These are phyloP conservation scores for Talaromyces sp. DNA, from an alignment of 2,329 filamentous ascomycete species.

Conservation along the genomic window DNA sequence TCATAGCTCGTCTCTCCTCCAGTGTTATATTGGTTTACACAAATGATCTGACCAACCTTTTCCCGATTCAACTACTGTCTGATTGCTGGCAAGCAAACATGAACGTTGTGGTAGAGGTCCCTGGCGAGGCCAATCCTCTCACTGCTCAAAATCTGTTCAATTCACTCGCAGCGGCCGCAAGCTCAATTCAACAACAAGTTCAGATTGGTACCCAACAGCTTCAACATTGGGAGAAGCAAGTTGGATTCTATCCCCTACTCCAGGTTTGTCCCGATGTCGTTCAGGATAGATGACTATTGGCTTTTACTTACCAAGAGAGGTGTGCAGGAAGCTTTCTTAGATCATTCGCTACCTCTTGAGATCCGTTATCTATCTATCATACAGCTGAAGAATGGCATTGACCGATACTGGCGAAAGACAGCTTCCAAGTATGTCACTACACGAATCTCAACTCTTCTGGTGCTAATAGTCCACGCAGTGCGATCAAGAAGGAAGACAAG, in stretches of 20 bases:
- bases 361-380: slow-evolving; percentile 87
- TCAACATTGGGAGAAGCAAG: slow-evolving; percentile 64
- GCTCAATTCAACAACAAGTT: slow-evolving; percentile 62
- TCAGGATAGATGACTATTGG: neutral
- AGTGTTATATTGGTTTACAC: no score
- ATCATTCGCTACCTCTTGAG: slow-evolving; percentile 70
- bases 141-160: slow-evolving; percentile 61
- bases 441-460: neutral
- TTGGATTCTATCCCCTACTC: slow-evolving; percentile 63
- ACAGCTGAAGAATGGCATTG: slow-evolving; percentile 93
- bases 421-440: slow-evolving; percentile 56
- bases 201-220: slow-evolving; percentile 66
- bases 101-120: slow-evolving; percentile 71
- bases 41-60: neutral
- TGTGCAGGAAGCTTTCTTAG: slow-evolving; percentile 70
- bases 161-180: slow-evolving; percentile 61
- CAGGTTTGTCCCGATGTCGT: slow-evolving; percentile 51
- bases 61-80: neutral
- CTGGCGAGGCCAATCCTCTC: slow-evolving; percentile 74
- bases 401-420: slow-evolving; percentile 86
- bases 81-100: slow-evolving; percentile 41
- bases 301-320: neutral
- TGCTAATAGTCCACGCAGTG: slow-evolving; percentile 36
- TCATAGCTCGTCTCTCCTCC: no score
- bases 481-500: slow-evolving; percentile 68